A percentile compares a stretch with the other conserved stretches of the same genome.
These are phyloP conservation scores for Oryza punctata DNA, from an alignment of 176 grass and related monocot genomes.

Conservation along the genomic window DNA sequence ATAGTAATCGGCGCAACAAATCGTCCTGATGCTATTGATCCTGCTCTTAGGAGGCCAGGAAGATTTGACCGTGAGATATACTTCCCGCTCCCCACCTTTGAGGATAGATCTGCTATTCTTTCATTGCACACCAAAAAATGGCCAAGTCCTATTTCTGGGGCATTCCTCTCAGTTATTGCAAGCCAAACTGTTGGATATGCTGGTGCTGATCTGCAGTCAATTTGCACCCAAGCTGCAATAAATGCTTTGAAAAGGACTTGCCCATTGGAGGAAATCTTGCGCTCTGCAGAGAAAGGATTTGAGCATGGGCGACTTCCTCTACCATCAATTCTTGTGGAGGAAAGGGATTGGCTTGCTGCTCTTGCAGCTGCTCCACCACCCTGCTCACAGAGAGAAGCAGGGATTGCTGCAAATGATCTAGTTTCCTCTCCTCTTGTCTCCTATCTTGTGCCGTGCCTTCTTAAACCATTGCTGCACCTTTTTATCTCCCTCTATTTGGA, in stretches of 20 bases:
- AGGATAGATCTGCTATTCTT: constrained; percentile 91
- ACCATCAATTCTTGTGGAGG: constrained; percentile 74
- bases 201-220: constrained; percentile 90
- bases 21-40: constrained; percentile 93
- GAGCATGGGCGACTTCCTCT: constrained; percentile 64
- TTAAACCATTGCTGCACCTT: constrained; percentile 70
- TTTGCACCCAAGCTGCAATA: constrained; percentile 95
- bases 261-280: constrained; percentile 70
- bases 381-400: constrained; percentile 91
- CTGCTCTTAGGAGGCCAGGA: constrained; percentile 93
- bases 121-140: constrained; percentile 90
- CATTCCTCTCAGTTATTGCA: constrained; percentile 80
- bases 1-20: constrained; percentile 97
- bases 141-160: constrained; percentile 72
- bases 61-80: constrained; percentile 99
- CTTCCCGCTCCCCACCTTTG: constrained; percentile 80
- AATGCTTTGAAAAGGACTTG: constrained; percentile 93
- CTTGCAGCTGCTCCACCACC: constrained; percentile 89
- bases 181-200: constrained; percentile 92
- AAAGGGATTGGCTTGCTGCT: constrained; percentile 88
- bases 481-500: constrained; percentile 76
- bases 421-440: constrained; percentile 72
- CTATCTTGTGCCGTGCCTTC: constrained; percentile 70
- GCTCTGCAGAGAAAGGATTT: constrained; percentile 66
- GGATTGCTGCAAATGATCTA: constrained; percentile 76